Percentiles rank a stretch among this genome's conserved stretches.
These are phyloP conservation scores for Backusella tuberculispora DNA, from an alignment of 192 early-diverging fungal genomes.

Conservation along the genomic window DNA sequence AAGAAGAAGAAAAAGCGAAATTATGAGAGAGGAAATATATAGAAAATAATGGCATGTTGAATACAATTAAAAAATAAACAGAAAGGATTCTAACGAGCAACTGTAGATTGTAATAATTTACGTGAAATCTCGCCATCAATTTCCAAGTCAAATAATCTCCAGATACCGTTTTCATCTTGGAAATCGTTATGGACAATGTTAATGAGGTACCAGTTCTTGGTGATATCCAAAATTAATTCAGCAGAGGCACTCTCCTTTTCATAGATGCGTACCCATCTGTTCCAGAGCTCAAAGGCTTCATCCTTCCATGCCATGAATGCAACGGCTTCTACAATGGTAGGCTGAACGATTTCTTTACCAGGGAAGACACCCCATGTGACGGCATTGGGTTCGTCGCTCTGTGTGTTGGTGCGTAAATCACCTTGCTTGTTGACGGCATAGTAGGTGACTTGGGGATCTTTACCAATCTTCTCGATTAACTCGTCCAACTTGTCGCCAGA, in stretches of 20 bases:
- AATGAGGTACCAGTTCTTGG: slow-evolving; percentile 85
- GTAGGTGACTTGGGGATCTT: slow-evolving; percentile 78
- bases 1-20: background rate
- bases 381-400: slow-evolving; percentile 86
- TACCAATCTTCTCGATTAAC: slow-evolving; percentile 73
- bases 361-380: slow-evolving; percentile 99
- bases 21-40: slow-evolving; percentile 7
- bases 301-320: slow-evolving; percentile 97
- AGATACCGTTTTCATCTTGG: slow-evolving; percentile 70
- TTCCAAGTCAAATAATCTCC: slow-evolving; percentile 64
- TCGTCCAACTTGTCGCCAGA: slow-evolving; percentile 64
- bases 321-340: slow-evolving; percentile 91
- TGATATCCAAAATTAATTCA: slow-evolving; percentile 63
- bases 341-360: slow-evolving; percentile 93
- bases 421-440: slow-evolving; percentile 90
- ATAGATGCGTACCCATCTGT: slow-evolving; percentile 85
- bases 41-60: background rate
- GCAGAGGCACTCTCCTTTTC: slow-evolving; percentile 47
- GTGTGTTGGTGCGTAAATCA: slow-evolving; percentile 89
- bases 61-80: slow-evolving; percentile 8
- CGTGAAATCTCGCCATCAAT: slow-evolving; percentile 32
- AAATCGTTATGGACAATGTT: slow-evolving; percentile 97
- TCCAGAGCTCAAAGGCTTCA: slow-evolving; percentile 95
- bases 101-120: slow-evolving; percentile 7
- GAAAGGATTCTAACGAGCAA: background rate